phyloP scores from a whole-genome alignment of 2,329 filamentous ascomycete species.

The Rhytidhysteron rufulum region DNA sequence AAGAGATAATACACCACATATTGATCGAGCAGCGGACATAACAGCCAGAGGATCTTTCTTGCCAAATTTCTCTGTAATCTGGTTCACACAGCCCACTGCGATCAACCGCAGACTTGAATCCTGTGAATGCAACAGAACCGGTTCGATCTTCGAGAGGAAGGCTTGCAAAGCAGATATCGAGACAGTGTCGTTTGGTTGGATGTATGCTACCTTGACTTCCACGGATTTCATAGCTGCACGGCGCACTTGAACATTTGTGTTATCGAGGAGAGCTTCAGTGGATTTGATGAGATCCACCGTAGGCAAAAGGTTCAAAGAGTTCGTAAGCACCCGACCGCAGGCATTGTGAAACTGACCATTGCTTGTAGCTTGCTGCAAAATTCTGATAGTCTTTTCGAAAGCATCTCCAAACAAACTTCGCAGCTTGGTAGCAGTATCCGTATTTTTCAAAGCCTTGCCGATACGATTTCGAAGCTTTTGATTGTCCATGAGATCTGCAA shows the following conservation, averaged over 20 bases:
- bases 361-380: conserved; percentile 62
- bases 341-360: conserved; percentile 34
- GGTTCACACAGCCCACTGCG: conserved; percentile 84
- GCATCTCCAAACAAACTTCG: conserved; percentile 33
- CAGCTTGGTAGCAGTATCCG: conserved; percentile 21
- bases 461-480: conserved; percentile 27
- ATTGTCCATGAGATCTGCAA: conserved; percentile 35
- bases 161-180: conserved; percentile 70
- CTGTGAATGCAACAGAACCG: conserved; percentile 68
- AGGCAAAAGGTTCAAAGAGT: conserved; percentile 78
- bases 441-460: conserved; percentile 24
- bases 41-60: conserved; percentile 82
- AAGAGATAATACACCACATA: conserved; percentile 73
- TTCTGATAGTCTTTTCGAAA: conserved; percentile 40
- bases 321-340: conserved; percentile 67
- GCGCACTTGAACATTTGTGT: conserved; percentile 70
- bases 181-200: conserved; percentile 63
- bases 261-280: conserved; percentile 74
- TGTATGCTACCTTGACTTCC: conserved; percentile 71
- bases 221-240: conserved; percentile 68
- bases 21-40: conserved; percentile 68
- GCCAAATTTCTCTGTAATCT: conserved; percentile 91
- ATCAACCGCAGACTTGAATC: conserved; percentile 77
- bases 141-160: conserved; percentile 75
- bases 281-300: conserved; percentile 87